Evolutionary conservation across 441 rosid species (phyloP), one percentile per base, ranked within the genome.

Genomic region (Adansonia rubrostipa): DNA sequence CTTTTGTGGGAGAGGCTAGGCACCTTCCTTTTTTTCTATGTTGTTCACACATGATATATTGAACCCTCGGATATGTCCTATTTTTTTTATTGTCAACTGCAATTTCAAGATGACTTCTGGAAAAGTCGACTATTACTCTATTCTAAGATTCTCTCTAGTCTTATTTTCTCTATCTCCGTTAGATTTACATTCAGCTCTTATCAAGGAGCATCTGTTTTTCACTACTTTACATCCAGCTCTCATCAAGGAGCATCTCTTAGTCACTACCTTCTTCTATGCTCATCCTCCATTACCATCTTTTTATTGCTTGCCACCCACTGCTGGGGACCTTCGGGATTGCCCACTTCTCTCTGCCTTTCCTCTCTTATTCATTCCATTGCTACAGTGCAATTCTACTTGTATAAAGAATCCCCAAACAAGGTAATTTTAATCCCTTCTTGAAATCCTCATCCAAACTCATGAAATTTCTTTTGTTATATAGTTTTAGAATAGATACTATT

Each of bases 401-500:
- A 48, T 45, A 47, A 10, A 10, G 40, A 68, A 68, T 36, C 40
- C 10, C 15, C 28, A 11, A 36, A 10, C 17, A 22, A 45, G 57
- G 17, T 42, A 66, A 9, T 42, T 66, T 66, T 42, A 44, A 42
- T 64, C 20, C 42, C 28, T 67, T 47, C 7, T 48, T 69, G 57
- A 69, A 69, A 69, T 13, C 40, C 9, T 69, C n/a, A 45, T 19
- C 4, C 1, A 0, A 45, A 19, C 56, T 45, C 56, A 68, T 42
- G 51, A 44, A 44, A 9, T 69, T 20, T 6, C 9, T 20, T 19
- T 13, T 69, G 33, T 20, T 20, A 15, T 69, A 19, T 69, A 9
- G 47, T 51, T 71, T 53, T 51, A 51, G 22, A 51, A n/a, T 53
- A 15, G 74, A 51, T 71, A 71, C 14, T 19, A 47, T 28, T 62